Evolutionary conservation across 225 moss, liverwort and hornwort species (phyloP), one percentile per base, ranked within the genome.

Genomic region (Physcomitrellopsis africana): DNA sequence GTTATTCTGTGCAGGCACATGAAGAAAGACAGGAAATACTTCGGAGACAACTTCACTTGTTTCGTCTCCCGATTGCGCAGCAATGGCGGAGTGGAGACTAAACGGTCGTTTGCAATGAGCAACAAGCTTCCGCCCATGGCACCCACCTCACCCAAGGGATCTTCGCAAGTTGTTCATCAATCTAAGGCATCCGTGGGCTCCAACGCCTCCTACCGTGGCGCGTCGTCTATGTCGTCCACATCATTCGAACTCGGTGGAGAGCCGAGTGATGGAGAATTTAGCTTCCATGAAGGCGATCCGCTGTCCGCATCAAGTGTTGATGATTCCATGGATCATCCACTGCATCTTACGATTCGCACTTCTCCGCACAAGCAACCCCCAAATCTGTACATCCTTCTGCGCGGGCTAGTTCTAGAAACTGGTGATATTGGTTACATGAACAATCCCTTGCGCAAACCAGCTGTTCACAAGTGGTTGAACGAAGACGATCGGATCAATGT

Each of bases 1-100:
- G 11, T 42, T 1, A 37, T 37, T 37, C 8, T 4, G 2, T 69
- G 18, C 69, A 88, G 88, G 47, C 80, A 61, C 70, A 78, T 88
- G 88, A 88, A 80, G 82, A 88, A 83, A 51, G 88, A 88, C 57
- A 75, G 73, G 54, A 88, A 88, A n/a, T 85, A 85, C 72, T 85
- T 85, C 45, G 43, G 80, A 3, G 85, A 88, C 15, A 88, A 80
- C 58, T 72, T 88, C 24, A 75, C 80, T 8, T 88, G 85, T 70
- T 82, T 80, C 73, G 88, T 88, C 27, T 80, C 78, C 37, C 78
- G 88, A 19, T 45, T 69, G 26, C 77, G 80, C 7, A 83, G 75
- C 43, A 32, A 73, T 55, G 88, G 88, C 6, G 85, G 85, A 11
- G 82, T 88, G 82, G 88, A 83, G 69, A 76, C 42, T 60, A 72